Conservation (phyloP, 2,329 filamentous ascomycete species). For the Trichoderma hamatum region DNA sequence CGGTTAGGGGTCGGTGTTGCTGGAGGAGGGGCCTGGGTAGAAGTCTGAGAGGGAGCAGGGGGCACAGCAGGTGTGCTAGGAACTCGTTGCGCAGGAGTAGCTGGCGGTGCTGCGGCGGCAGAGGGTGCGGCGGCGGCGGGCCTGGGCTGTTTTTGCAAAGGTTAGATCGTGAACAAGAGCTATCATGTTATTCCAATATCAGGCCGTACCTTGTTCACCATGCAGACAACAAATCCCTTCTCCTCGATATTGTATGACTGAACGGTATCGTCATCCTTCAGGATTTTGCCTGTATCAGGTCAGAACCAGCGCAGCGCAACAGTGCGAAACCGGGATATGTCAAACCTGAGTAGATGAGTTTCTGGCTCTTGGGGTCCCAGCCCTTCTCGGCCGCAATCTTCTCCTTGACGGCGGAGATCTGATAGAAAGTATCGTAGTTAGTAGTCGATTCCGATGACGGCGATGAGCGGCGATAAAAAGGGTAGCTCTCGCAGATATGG, state of each 20-base stretch:
- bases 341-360: constrained; percentile 97
- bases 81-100: constrained; percentile 58
- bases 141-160: constrained; percentile 44
- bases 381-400: constrained; percentile 92
- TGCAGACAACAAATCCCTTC: constrained; percentile 99
- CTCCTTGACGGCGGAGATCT: constrained; percentile 90
- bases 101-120: constrained; percentile 60
- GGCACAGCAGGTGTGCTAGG: constrained; percentile 65
- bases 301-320: constrained; percentile 30
- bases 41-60: constrained; percentile 45
- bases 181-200: neutral
- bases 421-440: constrained; percentile 6
- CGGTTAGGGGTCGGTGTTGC: constrained; percentile 59
- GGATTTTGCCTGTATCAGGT: constrained; percentile 79
- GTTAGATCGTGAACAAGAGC: neutral
- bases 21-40: constrained; percentile 54
- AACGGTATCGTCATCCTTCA: constrained; percentile 96
- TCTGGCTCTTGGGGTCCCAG: constrained; percentile 88
- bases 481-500: neutral
- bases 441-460: constrained; percentile 6
- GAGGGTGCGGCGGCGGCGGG: constrained; percentile 58
- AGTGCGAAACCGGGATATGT: constrained; percentile 22
- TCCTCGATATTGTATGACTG: constrained; percentile 98
- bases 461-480: constrained; percentile 25
- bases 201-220: constrained; percentile 85